phyloP scores from a whole-genome alignment of 2,329 filamentous ascomycete genomes.

The Diaporthe caulivora region DNA sequence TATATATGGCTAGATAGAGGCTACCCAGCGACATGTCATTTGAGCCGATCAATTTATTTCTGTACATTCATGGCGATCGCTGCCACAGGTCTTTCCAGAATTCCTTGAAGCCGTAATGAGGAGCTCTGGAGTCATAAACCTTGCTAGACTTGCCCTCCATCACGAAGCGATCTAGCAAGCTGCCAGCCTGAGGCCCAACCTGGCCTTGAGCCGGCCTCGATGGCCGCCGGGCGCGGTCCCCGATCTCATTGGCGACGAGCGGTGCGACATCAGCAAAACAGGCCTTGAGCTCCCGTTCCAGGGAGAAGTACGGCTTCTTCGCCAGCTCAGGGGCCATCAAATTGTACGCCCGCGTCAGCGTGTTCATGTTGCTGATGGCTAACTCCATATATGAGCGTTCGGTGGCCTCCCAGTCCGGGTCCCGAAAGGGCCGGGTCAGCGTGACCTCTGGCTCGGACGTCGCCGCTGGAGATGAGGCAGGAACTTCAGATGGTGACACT shows the following conservation, averaged over 20 bases:
- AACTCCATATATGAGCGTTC: constrained; percentile 83
- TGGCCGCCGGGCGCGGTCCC: constrained; percentile 70
- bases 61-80: constrained; percentile 1
- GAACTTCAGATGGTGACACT: constrained; percentile 35
- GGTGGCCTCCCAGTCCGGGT: constrained; percentile 78
- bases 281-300: constrained; percentile 82
- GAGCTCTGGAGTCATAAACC: constrained; percentile 80
- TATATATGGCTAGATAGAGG: neutral
- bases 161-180: constrained; percentile 72
- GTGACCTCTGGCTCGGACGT: constrained; percentile 45
- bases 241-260: constrained; percentile 77
- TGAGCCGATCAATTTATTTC: neutral
- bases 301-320: constrained; percentile 90
- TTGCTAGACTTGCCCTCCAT: constrained; percentile 64
- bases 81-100: constrained; percentile 87
- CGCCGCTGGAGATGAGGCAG: constrained; percentile 30
- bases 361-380: constrained; percentile 82
- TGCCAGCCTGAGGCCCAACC: constrained; percentile 54
- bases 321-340: constrained; percentile 92
- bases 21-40: neutral
- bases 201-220: constrained; percentile 55
- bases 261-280: constrained; percentile 93
- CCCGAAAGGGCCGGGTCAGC: constrained; percentile 77
- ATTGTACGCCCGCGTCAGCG: constrained; percentile 88
- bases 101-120: constrained; percentile 87